Conservation (phyloP, 139 green algal species). For the Trebouxia sp. region DNA sequence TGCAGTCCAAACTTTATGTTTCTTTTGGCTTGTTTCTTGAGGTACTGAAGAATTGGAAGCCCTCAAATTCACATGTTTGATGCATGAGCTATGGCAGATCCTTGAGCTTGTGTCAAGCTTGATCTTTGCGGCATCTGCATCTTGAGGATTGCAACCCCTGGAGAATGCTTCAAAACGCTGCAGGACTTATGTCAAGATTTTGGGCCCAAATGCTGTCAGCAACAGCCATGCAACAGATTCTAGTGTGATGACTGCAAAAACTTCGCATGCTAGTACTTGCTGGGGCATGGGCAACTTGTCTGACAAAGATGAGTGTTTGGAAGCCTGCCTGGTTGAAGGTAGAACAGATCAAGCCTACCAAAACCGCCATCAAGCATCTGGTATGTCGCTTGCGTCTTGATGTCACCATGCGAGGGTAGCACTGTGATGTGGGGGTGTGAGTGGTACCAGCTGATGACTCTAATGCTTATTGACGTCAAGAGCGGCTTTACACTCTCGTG, state of each 20-base stretch:
- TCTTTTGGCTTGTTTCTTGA: no score
- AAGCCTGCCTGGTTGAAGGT: constrained; percentile 64
- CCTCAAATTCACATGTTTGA: background rate
- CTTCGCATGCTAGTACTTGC: no score
- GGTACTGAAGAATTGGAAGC: no score
- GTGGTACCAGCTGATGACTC: constrained; percentile 87
- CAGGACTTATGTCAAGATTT: no score
- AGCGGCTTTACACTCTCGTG: background rate
- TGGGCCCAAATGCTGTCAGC: no score
- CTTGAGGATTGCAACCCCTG: background rate
- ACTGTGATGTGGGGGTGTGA: constrained; percentile 88
- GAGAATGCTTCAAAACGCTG: background rate
- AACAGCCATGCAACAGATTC: no score
- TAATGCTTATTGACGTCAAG: constrained; percentile 30
- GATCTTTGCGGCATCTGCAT: background rate
- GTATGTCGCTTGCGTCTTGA: constrained; percentile 81
- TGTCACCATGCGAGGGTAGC: constrained; percentile 77
- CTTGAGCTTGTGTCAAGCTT: background rate
- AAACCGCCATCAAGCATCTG: constrained; percentile 79
- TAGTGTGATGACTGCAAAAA: no score
- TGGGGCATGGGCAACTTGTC: no score
- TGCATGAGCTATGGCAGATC: background rate
- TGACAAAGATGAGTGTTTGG: no score
- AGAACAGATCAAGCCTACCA: constrained; percentile 78
- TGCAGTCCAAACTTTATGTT: no score